A percentile compares a stretch with the other conserved stretches of the same genome.
phyloP scores from a whole-genome alignment of 164 flowering plant species.

The Aristolochia fimbriata region DNA sequence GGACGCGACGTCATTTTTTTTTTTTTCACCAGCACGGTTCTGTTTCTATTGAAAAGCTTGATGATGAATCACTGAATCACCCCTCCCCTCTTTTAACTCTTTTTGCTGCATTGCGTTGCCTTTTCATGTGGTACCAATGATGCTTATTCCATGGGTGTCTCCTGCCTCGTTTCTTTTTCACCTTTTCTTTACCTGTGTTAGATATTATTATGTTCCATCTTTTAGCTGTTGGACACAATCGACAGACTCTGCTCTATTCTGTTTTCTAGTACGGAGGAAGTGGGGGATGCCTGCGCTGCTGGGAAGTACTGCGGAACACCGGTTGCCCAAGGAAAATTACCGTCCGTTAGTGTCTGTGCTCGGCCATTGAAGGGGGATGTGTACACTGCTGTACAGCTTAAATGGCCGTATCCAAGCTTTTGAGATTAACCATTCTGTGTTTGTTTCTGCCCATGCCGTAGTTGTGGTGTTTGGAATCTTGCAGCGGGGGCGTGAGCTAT shows the following conservation, averaged over 20 bases:
- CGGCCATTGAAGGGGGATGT: neutral
- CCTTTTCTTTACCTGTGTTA: neutral
- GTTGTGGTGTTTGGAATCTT: no score
- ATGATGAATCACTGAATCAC: slow-evolving; percentile 7
- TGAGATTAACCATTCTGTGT: neutral
- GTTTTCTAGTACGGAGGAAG: neutral
- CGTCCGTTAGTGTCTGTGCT: neutral
- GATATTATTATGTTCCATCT: neutral
- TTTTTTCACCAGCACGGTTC: neutral
- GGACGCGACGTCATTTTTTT: neutral
- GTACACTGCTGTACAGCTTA: neutral
- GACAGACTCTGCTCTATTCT: neutral
- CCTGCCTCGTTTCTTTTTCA: neutral
- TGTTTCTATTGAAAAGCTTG: slow-evolving; percentile 1
- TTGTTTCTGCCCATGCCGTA: neutral
- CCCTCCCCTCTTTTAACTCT: slow-evolving; percentile 1
- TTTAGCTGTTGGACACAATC: neutral
- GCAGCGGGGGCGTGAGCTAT: neutral
- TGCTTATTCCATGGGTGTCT: slow-evolving; percentile 8
- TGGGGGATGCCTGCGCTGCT: neutral
- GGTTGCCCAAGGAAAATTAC: neutral
- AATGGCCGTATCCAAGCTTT: neutral
- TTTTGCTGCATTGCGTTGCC: slow-evolving; percentile 8
- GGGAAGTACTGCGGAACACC: neutral
- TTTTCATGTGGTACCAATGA: slow-evolving; percentile 8